A percentile compares a stretch with the other conserved stretches of the same genome.
Evolutionary conservation across 2,329 filamentous ascomycete genomes (phyloP).

Genomic region (Aspergillus neoniger): DNA sequence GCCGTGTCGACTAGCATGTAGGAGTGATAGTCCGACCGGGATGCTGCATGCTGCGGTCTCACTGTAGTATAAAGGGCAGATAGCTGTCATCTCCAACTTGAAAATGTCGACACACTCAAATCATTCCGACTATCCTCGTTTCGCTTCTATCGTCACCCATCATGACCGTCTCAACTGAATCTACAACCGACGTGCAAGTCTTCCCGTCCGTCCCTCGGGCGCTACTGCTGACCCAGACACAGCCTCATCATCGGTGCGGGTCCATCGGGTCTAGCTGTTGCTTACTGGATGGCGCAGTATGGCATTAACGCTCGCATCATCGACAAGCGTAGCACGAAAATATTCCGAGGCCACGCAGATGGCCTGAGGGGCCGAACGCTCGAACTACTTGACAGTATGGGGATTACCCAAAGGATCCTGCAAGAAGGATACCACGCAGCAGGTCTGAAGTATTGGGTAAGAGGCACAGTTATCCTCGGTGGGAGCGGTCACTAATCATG

Average conservation of each 20-base stretch:
- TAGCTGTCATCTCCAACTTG: not conserved
- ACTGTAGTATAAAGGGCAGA: not conserved
- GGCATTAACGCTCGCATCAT: constrained; percentile 53
- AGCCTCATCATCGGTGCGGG: constrained; percentile 52
- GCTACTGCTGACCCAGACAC: not conserved
- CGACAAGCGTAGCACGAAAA: constrained; percentile 46
- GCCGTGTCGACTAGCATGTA: not conserved
- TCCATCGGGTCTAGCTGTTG: constrained; percentile 52
- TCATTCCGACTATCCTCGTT: not conserved
- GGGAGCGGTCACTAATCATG: not conserved
- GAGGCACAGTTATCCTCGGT: no score
- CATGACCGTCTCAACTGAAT: constrained; percentile 8
- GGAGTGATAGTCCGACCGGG: not conserved
- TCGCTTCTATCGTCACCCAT: not conserved
- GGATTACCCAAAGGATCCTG: constrained; percentile 64
- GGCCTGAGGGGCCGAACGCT: constrained; percentile 18
- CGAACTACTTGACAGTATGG: constrained; percentile 68
- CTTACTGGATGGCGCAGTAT: constrained; percentile 52
- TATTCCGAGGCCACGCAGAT: constrained; percentile 29
- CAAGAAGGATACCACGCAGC: constrained; percentile 68
- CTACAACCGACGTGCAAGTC: constrained; percentile 15
- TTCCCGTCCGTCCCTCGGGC: not conserved
- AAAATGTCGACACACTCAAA: no score
- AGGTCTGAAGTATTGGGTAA: constrained; percentile 55
- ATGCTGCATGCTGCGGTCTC: not conserved